A percentile compares a stretch with the other conserved stretches of the same genome.
These are phyloP conservation scores for Zymoseptoria tritici DNA, from an alignment of 2,329 filamentous ascomycete genomes.

Conservation along the genomic window DNA sequence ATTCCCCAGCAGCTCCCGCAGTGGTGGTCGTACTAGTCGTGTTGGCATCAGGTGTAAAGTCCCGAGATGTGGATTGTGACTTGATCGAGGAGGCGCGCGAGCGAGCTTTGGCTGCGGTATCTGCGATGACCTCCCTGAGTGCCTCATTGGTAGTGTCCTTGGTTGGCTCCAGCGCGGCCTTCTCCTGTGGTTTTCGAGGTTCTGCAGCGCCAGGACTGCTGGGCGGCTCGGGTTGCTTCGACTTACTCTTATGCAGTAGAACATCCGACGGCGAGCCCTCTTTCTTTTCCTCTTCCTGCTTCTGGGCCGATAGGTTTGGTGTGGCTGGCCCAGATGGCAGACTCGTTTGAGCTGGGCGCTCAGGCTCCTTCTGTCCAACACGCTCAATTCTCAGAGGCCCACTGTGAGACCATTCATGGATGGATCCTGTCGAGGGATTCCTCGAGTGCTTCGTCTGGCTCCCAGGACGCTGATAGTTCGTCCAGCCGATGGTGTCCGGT, in stretches of 20 bases:
- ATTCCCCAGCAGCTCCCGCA: constrained; percentile 2
- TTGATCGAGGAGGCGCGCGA: constrained; percentile 16
- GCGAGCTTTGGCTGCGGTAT: constrained; percentile 3
- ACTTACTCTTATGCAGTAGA: not conserved
- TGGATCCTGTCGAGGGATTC: not conserved
- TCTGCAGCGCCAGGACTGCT: constrained; percentile 15
- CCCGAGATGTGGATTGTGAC: constrained; percentile 12
- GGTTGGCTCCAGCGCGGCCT: not conserved
- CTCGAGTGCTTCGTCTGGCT: constrained; percentile 3
- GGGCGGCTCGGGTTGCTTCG: constrained; percentile 6
- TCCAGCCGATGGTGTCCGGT: constrained; percentile 4
- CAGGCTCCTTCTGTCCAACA: constrained; percentile 6
- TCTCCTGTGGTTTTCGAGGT: not conserved
- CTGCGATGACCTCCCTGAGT: not conserved
- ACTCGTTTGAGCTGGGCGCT: not conserved
- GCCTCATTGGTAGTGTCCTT: not conserved
- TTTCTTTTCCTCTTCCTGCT: not conserved
- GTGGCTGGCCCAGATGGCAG: not conserved
- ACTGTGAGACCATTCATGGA: constrained; percentile 12
- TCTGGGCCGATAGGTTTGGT: not conserved
- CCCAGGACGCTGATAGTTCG: constrained; percentile 9
- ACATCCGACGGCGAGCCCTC: not conserved
- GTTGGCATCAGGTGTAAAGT: constrained; percentile 13
- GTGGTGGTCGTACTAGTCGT: not conserved
- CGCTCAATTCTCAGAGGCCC: constrained; percentile 15